These are phyloP conservation scores for Pseudoperonospora humuli DNA, from an alignment of 352 stramenopile species.

Conservation along the genomic window DNA sequence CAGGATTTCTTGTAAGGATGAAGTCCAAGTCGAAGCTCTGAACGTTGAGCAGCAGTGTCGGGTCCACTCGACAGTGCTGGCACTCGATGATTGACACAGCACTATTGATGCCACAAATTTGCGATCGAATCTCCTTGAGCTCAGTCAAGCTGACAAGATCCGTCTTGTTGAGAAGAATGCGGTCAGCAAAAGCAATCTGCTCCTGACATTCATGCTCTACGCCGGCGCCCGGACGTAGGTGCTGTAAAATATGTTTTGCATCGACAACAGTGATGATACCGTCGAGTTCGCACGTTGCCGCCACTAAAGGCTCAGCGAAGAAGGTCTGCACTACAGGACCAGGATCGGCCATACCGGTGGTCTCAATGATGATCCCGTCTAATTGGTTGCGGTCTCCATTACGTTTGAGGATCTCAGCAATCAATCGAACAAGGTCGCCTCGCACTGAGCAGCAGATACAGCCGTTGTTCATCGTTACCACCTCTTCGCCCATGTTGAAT, in stretches of 20 bases:
- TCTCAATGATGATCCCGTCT: constrained; percentile 86
- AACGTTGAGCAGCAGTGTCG: constrained; percentile 32
- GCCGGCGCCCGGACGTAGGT: constrained; percentile 47
- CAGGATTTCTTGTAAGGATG: constrained; percentile 38
- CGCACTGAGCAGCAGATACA: constrained; percentile 95
- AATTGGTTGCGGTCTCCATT: constrained; percentile 32
- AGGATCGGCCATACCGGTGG: constrained; percentile 84
- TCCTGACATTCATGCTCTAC: constrained; percentile 85
- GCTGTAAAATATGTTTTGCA: constrained; percentile 86
- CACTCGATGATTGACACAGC: constrained; percentile 41
- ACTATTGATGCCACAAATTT: constrained; percentile 44
- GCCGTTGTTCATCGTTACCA: constrained; percentile 92
- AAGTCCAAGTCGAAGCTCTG: constrained; percentile 42
- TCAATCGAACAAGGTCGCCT: constrained; percentile 60
- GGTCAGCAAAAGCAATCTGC: constrained; percentile 95
- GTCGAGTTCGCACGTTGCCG: constrained; percentile 78
- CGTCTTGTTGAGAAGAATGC: constrained; percentile 95
- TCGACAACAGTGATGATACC: constrained; percentile 94
- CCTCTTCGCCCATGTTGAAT: constrained; percentile 44
- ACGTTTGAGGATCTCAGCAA: constrained; percentile 52
- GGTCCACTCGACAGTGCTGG: constrained; percentile 39
- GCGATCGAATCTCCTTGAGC: constrained; percentile 25
- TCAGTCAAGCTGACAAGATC: constrained; percentile 88
- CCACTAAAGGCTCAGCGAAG: constrained; percentile 86
- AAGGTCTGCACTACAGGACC: constrained; percentile 90